Percentiles rank a stretch among this genome's conserved stretches.
phyloP scores from a whole-genome alignment of 1,139 yeast species.

The Debaryomyces nepalensis region DNA sequence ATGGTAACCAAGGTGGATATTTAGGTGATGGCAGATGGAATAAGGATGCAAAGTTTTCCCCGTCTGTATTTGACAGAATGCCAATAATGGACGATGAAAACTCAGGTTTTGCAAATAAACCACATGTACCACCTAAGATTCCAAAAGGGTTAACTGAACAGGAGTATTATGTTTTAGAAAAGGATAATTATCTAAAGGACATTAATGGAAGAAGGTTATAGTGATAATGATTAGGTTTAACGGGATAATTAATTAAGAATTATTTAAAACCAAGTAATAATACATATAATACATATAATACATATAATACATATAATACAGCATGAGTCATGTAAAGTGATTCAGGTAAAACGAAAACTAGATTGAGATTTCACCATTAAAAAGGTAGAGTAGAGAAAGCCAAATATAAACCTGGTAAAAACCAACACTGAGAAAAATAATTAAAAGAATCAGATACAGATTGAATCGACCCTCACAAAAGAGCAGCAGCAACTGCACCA shows the following conservation, averaged over 20 bases:
- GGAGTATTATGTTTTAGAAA: constrained; percentile 53
- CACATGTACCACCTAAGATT: constrained; percentile 58
- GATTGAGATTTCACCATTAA: background rate
- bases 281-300: constrained; percentile 7
- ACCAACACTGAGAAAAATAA: background rate
- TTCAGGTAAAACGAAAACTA: background rate
- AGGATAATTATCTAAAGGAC: constrained; percentile 47
- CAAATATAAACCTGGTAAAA: constrained; percentile 3
- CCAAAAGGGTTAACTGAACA: constrained; percentile 53
- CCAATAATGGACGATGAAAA: constrained; percentile 31
- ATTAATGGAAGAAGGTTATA: constrained; percentile 43
- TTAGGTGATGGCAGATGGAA: constrained; percentile 45
- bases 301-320: background rate
- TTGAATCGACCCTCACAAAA: constrained; percentile 37
- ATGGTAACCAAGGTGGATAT: constrained; percentile 33
- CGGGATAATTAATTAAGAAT: background rate
- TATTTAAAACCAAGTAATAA: constrained; percentile 1
- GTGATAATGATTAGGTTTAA: background rate
- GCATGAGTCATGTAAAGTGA: constrained; percentile 9
- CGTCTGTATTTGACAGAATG: constrained; percentile 43
- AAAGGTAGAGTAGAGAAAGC: constrained; percentile 3
- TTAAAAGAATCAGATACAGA: too few species aligned
- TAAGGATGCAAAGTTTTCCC: constrained; percentile 34
- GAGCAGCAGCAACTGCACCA: constrained; percentile 52
- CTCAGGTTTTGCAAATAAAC: constrained; percentile 36